These are phyloP conservation scores for Chamaecyparis obtusa DNA, from an alignment of 75 land plant species.

Conservation along the genomic window DNA sequence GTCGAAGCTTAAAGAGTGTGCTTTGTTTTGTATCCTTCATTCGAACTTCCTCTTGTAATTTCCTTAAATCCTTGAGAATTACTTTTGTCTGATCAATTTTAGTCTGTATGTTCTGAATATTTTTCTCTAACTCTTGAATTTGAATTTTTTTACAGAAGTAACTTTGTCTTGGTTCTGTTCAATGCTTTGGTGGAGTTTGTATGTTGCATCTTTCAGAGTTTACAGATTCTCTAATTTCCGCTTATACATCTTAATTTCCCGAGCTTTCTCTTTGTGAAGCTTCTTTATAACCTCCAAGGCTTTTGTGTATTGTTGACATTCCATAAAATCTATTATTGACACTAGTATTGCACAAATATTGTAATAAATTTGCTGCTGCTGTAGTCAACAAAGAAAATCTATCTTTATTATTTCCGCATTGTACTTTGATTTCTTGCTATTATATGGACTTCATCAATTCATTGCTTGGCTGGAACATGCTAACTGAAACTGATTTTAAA, in stretches of 20 bases:
- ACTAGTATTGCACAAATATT: too few relatives aligned
- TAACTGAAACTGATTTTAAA: too few relatives aligned
- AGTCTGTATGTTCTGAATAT: constrained; percentile 52
- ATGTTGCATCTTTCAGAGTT: constrained; percentile 90
- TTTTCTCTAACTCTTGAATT: constrained; percentile 64
- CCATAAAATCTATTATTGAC: too few relatives aligned
- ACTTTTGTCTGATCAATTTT: constrained; percentile 57
- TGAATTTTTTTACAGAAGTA: constrained; percentile 53
- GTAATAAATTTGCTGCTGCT: too few relatives aligned
- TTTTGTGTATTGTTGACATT: constrained; percentile 94
- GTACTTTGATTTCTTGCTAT: too few relatives aligned
- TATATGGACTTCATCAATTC: too few relatives aligned
- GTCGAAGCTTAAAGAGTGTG: constrained; percentile 62
- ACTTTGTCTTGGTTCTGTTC: constrained; percentile 74
- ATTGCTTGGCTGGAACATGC: too few relatives aligned
- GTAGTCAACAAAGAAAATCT: too few relatives aligned
- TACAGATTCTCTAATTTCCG: constrained; percentile 89
- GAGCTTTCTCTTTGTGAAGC: constrained; percentile 96
- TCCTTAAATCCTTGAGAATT: constrained; percentile 54
- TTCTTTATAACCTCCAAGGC: constrained; percentile 95
- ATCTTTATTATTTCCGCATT: too few relatives aligned
- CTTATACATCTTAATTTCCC: constrained; percentile 87
- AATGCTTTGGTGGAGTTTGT: constrained; percentile 87
- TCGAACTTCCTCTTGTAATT: constrained; percentile 58
- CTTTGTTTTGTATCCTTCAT: constrained; percentile 55